A percentile compares a stretch with the other conserved stretches of the same genome.
Conservation (phyloP, 768 basidiomycete species). For the Rubroboletus pulcherrimus region DNA sequence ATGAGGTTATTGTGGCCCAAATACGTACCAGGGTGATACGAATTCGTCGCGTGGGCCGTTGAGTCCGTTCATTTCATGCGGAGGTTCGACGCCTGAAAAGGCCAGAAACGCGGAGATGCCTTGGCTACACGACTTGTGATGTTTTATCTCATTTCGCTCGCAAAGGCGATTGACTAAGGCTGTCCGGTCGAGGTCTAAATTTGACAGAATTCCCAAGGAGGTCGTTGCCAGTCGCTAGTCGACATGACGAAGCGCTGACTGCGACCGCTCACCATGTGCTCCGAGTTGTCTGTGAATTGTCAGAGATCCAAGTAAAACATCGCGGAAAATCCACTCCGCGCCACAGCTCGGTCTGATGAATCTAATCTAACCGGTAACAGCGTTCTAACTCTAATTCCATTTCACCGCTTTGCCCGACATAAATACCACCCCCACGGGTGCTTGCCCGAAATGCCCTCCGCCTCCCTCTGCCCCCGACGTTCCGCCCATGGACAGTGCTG, state of each 20-base stretch:
- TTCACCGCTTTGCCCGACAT: conserved; percentile 26
- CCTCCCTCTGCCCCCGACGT: conserved; percentile 19
- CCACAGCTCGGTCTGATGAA: conserved; percentile 23
- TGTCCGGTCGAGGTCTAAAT: conserved; percentile 10
- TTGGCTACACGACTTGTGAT: conserved; percentile 12
- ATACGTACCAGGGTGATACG: conserved; percentile 15
- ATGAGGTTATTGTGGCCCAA: conserved; percentile 16
- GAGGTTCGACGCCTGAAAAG: conserved; percentile 28
- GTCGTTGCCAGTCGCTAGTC: conserved; percentile 7
- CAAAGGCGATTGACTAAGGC: conserved; percentile 5
- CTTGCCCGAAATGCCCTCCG: conserved; percentile 27
- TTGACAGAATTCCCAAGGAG: conserved; percentile 11
- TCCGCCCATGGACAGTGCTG: conserved; percentile 25
- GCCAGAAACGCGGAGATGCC: conserved; percentile 28
- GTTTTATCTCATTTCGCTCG: conserved; percentile 16
- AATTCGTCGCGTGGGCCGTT: conserved; percentile 18
- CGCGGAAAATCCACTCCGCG: conserved; percentile 13
- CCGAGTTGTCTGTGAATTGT: background rate
- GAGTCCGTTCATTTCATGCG: conserved; percentile 30
- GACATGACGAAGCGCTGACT: conserved; percentile 18
- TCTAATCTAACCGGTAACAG: conserved; percentile 28
- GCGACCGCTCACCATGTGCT: background rate
- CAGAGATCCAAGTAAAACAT: background rate
- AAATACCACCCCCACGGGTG: conserved; percentile 28
- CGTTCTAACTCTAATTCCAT: conserved; percentile 31